phyloP scores from a whole-genome alignment of 1,284 basidiomycete genomes.

The Leccinum pachyderme region DNA sequence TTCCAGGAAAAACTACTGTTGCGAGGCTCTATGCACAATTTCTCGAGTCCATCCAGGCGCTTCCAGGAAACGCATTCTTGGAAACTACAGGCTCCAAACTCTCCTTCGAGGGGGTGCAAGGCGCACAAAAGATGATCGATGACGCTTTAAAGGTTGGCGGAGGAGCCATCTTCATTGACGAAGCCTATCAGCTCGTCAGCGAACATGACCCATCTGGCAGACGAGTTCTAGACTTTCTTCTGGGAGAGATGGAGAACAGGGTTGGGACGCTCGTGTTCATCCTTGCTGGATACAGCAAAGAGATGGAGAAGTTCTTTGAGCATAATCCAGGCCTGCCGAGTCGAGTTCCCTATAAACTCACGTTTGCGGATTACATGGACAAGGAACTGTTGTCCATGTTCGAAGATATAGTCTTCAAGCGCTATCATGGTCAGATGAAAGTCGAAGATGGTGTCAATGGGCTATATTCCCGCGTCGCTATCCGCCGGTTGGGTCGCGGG shows the following conservation, averaged over 20 bases:
- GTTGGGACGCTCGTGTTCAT: slow-evolving; percentile 66
- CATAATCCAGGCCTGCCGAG: slow-evolving; percentile 67
- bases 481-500: slow-evolving; percentile 50
- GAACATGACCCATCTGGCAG: slow-evolving; percentile 45
- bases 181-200: slow-evolving; percentile 62
- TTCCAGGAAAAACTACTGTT: slow-evolving; percentile 64
- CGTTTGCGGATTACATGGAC: slow-evolving; percentile 63
- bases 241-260: slow-evolving; percentile 71
- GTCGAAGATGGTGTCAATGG: slow-evolving; percentile 54
- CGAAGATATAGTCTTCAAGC: slow-evolving; percentile 44
- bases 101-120: slow-evolving; percentile 53
- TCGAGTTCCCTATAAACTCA: slow-evolving; percentile 57
- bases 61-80: slow-evolving; percentile 53
- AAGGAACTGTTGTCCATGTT: slow-evolving; percentile 54
- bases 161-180: slow-evolving; percentile 64
- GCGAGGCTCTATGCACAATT: slow-evolving; percentile 63
- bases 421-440: slow-evolving; percentile 49
- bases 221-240: slow-evolving; percentile 61
- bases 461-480: slow-evolving; percentile 53
- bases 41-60: slow-evolving; percentile 49
- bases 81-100: slow-evolving; percentile 63
- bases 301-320: slow-evolving; percentile 75
- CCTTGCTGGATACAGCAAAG: slow-evolving; percentile 62
- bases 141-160: slow-evolving; percentile 50
- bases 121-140: slow-evolving; percentile 50